Evolutionary conservation across 2,329 filamentous ascomycete species (phyloP).

Genomic region (Sphaceloma murrayae): DNA sequence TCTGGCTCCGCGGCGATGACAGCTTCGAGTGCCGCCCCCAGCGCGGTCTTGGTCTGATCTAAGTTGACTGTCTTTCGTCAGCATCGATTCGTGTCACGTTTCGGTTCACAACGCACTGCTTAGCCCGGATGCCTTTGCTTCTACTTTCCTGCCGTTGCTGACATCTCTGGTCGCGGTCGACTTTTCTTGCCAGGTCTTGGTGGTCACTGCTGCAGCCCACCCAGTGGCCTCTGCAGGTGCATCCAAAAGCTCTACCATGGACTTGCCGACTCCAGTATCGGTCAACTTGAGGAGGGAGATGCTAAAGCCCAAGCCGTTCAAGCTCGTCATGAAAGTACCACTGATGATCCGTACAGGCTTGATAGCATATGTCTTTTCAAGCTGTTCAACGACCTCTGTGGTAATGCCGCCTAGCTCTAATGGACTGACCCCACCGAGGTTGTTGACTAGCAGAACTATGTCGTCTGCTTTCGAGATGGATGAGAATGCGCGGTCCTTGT

Average conservation of each 20-base stretch:
- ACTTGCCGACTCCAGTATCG: slow-evolving; percentile 50
- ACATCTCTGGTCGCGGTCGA: slow-evolving; percentile 33
- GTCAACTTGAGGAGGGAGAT: slow-evolving; percentile 55
- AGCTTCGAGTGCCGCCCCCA: slow-evolving; percentile 48
- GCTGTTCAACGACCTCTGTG: slow-evolving; percentile 53
- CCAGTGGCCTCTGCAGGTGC: slow-evolving; percentile 57
- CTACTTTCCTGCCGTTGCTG: slow-evolving; percentile 30
- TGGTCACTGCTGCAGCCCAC: slow-evolving; percentile 53
- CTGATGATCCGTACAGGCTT: slow-evolving; percentile 52
- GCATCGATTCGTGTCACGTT: not conserved
- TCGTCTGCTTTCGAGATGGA: slow-evolving; percentile 51
- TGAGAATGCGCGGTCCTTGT: slow-evolving; percentile 62
- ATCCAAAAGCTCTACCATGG: slow-evolving; percentile 60
- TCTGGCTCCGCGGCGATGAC: slow-evolving; percentile 57
- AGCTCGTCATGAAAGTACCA: slow-evolving; percentile 61
- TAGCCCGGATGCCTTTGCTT: slow-evolving; percentile 43
- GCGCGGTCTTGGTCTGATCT: slow-evolving; percentile 40
- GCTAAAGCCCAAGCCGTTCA: slow-evolving; percentile 64
- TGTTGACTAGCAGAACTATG: slow-evolving; percentile 63
- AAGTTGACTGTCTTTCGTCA: slow-evolving; percentile 40
- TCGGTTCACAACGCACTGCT: slow-evolving; percentile 32
- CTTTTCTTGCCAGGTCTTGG: slow-evolving; percentile 49
- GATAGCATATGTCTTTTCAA: slow-evolving; percentile 50
- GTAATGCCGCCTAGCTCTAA: slow-evolving; percentile 65
- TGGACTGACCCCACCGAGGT: slow-evolving; percentile 62